Evolutionary conservation across 2,329 filamentous ascomycete species (phyloP), one percentile per base, ranked within the genome.

Genomic region (Pseudogymnoascus sp.): DNA sequence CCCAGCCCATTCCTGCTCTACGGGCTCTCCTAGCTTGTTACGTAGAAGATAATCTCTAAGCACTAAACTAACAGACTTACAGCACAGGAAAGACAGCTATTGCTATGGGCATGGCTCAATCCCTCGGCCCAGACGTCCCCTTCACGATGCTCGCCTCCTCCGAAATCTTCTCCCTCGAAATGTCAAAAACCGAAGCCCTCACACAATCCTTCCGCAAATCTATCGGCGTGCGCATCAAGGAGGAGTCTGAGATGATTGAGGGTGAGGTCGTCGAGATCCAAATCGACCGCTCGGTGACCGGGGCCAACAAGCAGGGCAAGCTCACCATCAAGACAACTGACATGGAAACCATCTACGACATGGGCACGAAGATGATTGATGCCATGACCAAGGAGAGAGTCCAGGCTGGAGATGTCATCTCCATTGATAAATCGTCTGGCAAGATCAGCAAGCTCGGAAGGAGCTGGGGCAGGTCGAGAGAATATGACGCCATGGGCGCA

Each of bases 301-400:
- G 94, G 59, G 91, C 90, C 68, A 95, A 94, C 72, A 99, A 97
- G 81, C 93, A 97, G 81, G 94, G 94, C 72, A 99, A 99, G 78
- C 87, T 99, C 67, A 99, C 94, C 19, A 96, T 99, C 80, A 99
- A 99, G 80, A 99, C 94, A 10, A 97, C 93, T 63, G 94, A 99
- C 75, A 99, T 99, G 94, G 94, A 99, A 78, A 96, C 94, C 11
- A 90, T 99, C 68, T 99, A 97, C 78, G 94, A 99, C 72, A 97
- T 99, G 92, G 94, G 94, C 67, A 93, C 90, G 68, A 97, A 97
- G 79, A 97, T 99, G 94, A 99, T 99, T 68, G 94, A 99, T 58
- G 92, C 92, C 67, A 97, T 99, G 92, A 97, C 92, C 68, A 97
- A 97, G 78, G 94, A 99, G 80, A 93, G 95, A 71, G 91, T 99